phyloP scores from a whole-genome alignment of 331 rosid species.

The Rosa hybrid region DNA sequence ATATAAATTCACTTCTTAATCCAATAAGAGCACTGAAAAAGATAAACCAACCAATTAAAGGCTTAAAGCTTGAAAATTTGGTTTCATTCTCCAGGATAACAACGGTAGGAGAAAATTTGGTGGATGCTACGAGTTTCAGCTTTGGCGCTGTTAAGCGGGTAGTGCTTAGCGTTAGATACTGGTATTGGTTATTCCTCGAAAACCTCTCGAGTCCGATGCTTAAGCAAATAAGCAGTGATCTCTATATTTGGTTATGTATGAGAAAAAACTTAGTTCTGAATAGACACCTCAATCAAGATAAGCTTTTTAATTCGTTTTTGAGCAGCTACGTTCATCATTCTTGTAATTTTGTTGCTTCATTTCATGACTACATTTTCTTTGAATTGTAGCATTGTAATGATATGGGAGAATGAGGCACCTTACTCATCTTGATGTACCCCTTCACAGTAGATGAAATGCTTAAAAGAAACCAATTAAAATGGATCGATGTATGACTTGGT shows the following conservation, averaged over 20 bases:
- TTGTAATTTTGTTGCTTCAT: neutral
- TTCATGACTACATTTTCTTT: neutral
- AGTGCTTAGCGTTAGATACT: neutral
- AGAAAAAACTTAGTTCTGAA: no score
- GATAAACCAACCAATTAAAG: neutral
- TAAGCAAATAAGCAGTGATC: neutral
- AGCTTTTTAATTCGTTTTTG: neutral
- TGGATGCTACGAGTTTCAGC: no score
- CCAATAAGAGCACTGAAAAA: slow-evolving; percentile 22
- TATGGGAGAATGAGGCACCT: neutral
- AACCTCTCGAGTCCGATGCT: neutral
- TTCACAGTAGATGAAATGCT: neutral
- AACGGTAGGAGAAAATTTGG: neutral
- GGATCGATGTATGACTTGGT: slow-evolving; percentile 51
- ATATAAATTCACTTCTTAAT: slow-evolving; percentile 22
- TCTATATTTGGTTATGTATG: no score
- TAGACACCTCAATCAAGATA: no score
- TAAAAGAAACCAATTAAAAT: slow-evolving; percentile 39
- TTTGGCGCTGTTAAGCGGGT: neutral
- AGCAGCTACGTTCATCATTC: neutral
- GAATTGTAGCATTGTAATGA: neutral
- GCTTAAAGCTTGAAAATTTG: neutral
- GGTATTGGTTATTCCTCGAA: neutral
- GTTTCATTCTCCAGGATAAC: neutral
- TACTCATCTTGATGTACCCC: neutral